Evolutionary conservation across 2,329 filamentous ascomycete genomes (phyloP).

Genomic region (Aspergillus terreus): DNA sequence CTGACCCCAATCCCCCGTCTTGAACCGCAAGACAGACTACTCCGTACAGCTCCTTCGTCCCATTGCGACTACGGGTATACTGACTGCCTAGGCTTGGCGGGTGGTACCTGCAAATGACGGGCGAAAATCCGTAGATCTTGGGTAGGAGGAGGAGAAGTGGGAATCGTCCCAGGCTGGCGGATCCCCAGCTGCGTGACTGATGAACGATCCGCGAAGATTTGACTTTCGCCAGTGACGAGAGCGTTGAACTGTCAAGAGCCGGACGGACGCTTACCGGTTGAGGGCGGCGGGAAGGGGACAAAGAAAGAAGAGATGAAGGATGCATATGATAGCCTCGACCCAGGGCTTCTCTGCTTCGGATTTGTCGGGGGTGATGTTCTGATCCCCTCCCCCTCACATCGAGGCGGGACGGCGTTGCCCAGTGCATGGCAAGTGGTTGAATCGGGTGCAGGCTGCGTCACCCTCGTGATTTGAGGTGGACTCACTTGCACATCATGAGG

Average conservation of each 20-base stretch:
- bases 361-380: not conserved
- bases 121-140: not conserved
- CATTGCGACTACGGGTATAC: not conserved
- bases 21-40: not conserved
- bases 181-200: conserved; percentile 1
- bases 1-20: not conserved
- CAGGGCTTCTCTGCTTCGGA: not conserved
- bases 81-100: not conserved
- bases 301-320: not conserved
- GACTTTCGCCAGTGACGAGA: not conserved
- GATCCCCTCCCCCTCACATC: conserved; percentile 17
- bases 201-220: not conserved
- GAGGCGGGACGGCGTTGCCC: conserved; percentile 3
- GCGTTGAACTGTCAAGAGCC: not conserved
- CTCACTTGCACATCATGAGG: conserved; percentile 4
- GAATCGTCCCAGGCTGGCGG: conserved; percentile 7
- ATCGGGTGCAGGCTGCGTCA: conserved; percentile 17
- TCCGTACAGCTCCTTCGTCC: not conserved
- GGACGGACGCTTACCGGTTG: no score
- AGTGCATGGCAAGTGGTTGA: conserved; percentile 13
- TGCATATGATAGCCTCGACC: conserved; percentile 15
- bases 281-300: no score
- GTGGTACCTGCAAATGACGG: not conserved
- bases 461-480: conserved; percentile 17
- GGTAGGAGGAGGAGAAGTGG: not conserved